A percentile compares a stretch with the other conserved stretches of the same genome.
phyloP scores from a whole-genome alignment of 805 yeast genomes.

The Maudiozyma turicensis region DNA sequence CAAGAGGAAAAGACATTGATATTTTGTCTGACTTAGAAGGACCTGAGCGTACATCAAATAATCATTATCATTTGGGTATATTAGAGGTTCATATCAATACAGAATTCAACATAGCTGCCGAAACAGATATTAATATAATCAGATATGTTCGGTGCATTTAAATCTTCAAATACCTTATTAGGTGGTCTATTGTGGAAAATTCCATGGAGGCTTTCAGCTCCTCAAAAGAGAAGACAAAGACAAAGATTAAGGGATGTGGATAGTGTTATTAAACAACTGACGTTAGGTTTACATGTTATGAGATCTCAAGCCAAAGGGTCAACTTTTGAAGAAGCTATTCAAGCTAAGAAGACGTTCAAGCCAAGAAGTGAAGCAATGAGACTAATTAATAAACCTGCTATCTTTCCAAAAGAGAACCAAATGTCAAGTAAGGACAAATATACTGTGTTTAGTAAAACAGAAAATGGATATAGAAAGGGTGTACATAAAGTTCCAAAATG shows the following conservation, averaged over 20 bases:
- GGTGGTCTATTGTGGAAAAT: constrained; percentile 44
- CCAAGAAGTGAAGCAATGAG: constrained; percentile 24
- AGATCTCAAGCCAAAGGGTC: constrained; percentile 18
- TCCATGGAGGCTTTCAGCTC: constrained; percentile 68
- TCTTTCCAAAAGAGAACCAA: constrained; percentile 69
- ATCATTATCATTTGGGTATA: no score
- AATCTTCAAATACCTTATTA: constrained; percentile 15
- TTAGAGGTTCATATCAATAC: neutral
- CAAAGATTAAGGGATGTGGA: constrained; percentile 77
- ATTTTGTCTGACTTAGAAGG: no score
- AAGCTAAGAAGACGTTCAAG: constrained; percentile 10
- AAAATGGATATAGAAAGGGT: constrained; percentile 75
- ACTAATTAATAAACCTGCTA: constrained; percentile 26
- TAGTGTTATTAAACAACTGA: constrained; percentile 46
- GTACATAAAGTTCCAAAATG: constrained; percentile 84
- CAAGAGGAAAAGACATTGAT: no score
- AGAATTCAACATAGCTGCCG: neutral
- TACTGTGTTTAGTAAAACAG: constrained; percentile 68
- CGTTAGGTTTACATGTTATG: constrained; percentile 23
- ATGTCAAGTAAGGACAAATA: constrained; percentile 82
- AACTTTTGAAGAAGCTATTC: constrained; percentile 13
- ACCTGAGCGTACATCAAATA: no score
- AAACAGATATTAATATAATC: neutral
- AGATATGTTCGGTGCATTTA: constrained; percentile 28
- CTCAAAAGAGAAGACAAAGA: constrained; percentile 79